phyloP scores from a whole-genome alignment of 78 protist genomes.

The Neovahlkampfia damariscottae region DNA sequence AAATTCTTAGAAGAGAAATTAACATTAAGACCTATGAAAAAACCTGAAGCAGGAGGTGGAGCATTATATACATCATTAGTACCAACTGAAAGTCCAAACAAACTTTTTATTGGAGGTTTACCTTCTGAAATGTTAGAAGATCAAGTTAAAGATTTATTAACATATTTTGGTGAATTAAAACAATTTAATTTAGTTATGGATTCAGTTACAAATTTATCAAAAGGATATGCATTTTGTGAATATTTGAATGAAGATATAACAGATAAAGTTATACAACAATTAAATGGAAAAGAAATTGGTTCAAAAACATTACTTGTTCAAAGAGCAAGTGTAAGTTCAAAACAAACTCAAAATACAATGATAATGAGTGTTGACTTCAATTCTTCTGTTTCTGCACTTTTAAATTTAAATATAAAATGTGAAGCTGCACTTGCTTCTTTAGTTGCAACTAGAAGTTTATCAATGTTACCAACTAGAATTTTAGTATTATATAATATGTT shows the following conservation, averaged over 20 bases:
- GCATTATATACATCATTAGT: not conserved
- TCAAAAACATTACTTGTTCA: not conserved
- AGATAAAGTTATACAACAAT: not conserved
- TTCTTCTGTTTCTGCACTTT: not conserved
- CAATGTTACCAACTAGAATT: not conserved
- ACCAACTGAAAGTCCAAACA: not conserved
- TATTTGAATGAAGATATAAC: not conserved
- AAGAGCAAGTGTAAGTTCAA: not conserved
- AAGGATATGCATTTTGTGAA: constrained; percentile 3
- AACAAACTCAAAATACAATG: not conserved
- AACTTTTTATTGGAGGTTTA: not conserved
- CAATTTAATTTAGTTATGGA: not conserved
- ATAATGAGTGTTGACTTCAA: not conserved
- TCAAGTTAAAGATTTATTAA: not conserved
- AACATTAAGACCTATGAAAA: not conserved
- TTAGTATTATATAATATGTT: not conserved
- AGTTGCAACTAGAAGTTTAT: not conserved
- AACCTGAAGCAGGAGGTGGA: not conserved
- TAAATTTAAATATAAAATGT: not conserved
- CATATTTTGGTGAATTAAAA: not conserved
- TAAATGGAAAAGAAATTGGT: not conserved
- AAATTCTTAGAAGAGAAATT: not conserved
- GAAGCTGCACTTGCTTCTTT: not conserved
- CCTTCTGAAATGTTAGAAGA: not conserved
- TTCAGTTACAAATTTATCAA: not conserved